Conservation (phyloP, 768 basidiomycete genomes). For the Clathrus columnatus region DNA sequence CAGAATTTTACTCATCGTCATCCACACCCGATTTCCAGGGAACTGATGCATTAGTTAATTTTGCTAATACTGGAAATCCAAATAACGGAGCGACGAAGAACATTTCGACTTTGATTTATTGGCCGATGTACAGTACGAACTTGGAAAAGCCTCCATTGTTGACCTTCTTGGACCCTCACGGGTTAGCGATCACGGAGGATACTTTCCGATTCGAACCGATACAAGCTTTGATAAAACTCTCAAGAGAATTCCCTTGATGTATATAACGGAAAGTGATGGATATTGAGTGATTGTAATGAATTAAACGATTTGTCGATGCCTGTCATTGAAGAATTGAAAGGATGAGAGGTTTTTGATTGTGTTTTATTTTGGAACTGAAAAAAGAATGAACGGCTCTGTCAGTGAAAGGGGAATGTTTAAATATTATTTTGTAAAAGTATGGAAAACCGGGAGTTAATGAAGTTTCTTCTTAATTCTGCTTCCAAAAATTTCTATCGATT, state of each 20-base stretch:
- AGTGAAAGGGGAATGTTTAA: no score
- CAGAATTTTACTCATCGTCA: constrained; percentile 13
- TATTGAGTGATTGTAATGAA: no score
- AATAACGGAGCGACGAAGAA: constrained; percentile 14
- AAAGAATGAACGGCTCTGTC: no score
- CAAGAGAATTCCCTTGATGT: constrained; percentile 2
- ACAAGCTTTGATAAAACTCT: background rate
- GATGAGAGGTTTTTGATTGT: no score
- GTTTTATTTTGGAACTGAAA: no score
- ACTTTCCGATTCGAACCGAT: constrained; percentile 8
- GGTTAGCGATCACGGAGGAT: constrained; percentile 15
- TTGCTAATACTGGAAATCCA: constrained; percentile 21
- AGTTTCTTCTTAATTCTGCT: no score
- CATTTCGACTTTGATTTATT: constrained; percentile 12
- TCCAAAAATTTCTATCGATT: no score
- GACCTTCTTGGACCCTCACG: constrained; percentile 11
- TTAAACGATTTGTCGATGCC: no score
- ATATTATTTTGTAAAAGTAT: no score
- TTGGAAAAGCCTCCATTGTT: constrained; percentile 5
- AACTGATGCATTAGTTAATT: constrained; percentile 16
- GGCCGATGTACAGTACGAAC: constrained; percentile 13
- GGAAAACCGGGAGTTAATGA: no score
- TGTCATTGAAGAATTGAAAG: no score
- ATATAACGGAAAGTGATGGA: background rate
- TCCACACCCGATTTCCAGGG: constrained; percentile 11